A percentile compares a stretch with the other conserved stretches of the same genome.
phyloP scores from a whole-genome alignment of 2,329 filamentous ascomycete species.

The Leptographium radiaticola region DNA sequence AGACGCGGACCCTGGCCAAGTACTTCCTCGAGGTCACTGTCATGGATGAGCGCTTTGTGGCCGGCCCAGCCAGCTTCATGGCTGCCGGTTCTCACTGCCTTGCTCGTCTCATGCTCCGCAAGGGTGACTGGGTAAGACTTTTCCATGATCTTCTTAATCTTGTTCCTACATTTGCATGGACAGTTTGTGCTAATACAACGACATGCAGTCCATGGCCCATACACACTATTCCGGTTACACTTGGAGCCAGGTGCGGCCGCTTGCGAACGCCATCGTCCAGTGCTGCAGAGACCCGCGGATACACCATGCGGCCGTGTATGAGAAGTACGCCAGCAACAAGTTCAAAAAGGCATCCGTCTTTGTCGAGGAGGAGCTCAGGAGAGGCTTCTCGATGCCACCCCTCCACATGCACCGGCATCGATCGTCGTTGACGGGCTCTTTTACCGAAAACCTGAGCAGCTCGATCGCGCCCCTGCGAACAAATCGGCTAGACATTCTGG shows the following conservation, averaged over 20 bases:
- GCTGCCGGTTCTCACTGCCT: slow-evolving; percentile 89
- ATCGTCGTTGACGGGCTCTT: slow-evolving; percentile 1
- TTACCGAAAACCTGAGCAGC: background rate
- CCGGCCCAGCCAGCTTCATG: slow-evolving; percentile 76
- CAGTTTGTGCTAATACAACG: background rate
- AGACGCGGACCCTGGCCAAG: slow-evolving; percentile 90
- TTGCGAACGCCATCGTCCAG: slow-evolving; percentile 69
- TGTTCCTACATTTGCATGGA: background rate
- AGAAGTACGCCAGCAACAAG: slow-evolving; percentile 80
- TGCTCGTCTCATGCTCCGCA: slow-evolving; percentile 74
- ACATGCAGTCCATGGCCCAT: slow-evolving; percentile 57
- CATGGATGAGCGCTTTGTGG: slow-evolving; percentile 96
- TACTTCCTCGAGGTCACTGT: slow-evolving; percentile 95
- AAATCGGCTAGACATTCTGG: background rate
- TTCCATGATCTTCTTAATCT: slow-evolving; percentile 21
- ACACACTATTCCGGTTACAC: slow-evolving; percentile 93
- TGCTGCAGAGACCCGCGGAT: slow-evolving; percentile 71
- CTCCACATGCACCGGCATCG: slow-evolving; percentile 2
- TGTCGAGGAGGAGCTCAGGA: slow-evolving; percentile 61
- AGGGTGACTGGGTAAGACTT: slow-evolving; percentile 71
- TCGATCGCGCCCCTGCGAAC: background rate
- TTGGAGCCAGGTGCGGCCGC: slow-evolving; percentile 63
- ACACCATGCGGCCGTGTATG: slow-evolving; percentile 78
- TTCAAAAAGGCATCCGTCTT: slow-evolving; percentile 77
- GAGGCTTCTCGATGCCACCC: slow-evolving; percentile 38